A percentile compares a stretch with the other conserved stretches of the same genome.
phyloP scores from a whole-genome alignment of 345 rosid species.

The Euclidium syriacum region DNA sequence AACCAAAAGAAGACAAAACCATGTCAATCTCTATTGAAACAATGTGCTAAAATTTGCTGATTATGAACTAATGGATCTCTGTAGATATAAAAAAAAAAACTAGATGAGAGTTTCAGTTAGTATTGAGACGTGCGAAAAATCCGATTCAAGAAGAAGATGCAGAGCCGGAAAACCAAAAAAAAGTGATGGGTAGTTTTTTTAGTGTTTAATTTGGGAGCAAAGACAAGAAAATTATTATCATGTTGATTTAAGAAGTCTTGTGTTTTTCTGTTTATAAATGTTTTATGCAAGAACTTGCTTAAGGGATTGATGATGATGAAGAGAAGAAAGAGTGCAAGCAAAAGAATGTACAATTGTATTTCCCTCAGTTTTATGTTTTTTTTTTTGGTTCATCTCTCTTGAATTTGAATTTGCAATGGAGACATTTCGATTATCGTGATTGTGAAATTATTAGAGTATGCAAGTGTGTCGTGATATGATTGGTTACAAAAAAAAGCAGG shows the following conservation, averaged over 20 bases:
- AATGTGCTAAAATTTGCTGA: constrained; percentile 25
- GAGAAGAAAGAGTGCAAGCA: constrained; percentile 26
- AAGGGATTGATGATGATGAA: constrained; percentile 1
- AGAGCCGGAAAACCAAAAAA: constrained; percentile 6
- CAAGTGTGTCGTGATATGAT: constrained; percentile 11
- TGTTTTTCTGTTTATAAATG: constrained; percentile 26
- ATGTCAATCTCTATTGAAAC: constrained; percentile 30
- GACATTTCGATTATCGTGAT: constrained; percentile 16
- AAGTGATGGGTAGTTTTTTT: not conserved
- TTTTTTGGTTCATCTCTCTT: constrained; percentile 11
- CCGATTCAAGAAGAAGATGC: not conserved
- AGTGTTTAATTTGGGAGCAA: constrained; percentile 16
- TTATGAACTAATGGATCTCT: constrained; percentile 24
- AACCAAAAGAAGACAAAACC: constrained; percentile 23
- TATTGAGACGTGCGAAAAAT: not conserved
- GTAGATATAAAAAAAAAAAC: constrained; percentile 1
- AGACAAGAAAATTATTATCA: constrained; percentile 19
- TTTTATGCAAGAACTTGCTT: constrained; percentile 25
- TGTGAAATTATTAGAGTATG: not conserved
- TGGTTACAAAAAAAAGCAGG: not conserved
- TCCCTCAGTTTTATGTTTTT: constrained; percentile 23
- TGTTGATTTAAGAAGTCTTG: constrained; percentile 28
- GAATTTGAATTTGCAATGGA: constrained; percentile 21
- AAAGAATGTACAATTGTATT: constrained; percentile 28
- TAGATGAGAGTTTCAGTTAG: constrained; percentile 26